Conservation (phyloP, 371 early-diverging fungal species). For the Rhizopus delemar region DNA sequence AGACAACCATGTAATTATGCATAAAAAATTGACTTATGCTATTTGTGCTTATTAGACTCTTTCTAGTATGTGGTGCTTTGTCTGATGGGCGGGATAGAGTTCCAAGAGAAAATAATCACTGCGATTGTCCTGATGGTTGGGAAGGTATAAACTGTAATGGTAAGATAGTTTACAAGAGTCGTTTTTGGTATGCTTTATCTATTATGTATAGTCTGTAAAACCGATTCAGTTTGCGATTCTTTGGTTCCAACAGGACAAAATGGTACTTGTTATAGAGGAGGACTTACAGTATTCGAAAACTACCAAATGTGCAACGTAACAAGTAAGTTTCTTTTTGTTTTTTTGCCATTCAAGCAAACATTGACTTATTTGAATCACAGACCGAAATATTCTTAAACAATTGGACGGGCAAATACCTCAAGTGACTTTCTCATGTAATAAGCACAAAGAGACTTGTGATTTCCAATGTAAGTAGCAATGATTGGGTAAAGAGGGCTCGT, state of each 20-base stretch:
- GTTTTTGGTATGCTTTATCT: neutral
- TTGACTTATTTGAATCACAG: conserved; percentile 18
- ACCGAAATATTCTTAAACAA: conserved; percentile 64
- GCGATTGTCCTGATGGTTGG: conserved; percentile 87
- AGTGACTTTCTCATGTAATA: conserved; percentile 70
- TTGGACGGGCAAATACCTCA: conserved; percentile 66
- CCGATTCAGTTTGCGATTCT: conserved; percentile 74
- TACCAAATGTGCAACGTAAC: conserved; percentile 89
- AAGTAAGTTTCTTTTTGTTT: conserved; percentile 53
- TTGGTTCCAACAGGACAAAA: conserved; percentile 74
- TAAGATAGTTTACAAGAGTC: conserved; percentile 28
- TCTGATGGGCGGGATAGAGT: conserved; percentile 66
- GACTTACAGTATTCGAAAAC: conserved; percentile 75
- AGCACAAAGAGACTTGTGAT: conserved; percentile 55
- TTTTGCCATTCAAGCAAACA: too few relatives aligned
- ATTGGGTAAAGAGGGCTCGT: neutral
- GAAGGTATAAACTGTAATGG: conserved; percentile 91
- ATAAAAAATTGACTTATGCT: neutral
- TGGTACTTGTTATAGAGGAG: conserved; percentile 84
- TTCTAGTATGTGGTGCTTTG: conserved; percentile 66
- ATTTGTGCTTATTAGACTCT: neutral
- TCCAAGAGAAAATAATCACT: conserved; percentile 59
- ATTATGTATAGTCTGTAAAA: conserved; percentile 68
- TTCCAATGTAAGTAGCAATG: conserved; percentile 59
- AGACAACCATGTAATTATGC: conserved; percentile 64